These are phyloP conservation scores for Leishmania lainsoni DNA, from an alignment of 208 protist genomes.

Conservation along the genomic window DNA sequence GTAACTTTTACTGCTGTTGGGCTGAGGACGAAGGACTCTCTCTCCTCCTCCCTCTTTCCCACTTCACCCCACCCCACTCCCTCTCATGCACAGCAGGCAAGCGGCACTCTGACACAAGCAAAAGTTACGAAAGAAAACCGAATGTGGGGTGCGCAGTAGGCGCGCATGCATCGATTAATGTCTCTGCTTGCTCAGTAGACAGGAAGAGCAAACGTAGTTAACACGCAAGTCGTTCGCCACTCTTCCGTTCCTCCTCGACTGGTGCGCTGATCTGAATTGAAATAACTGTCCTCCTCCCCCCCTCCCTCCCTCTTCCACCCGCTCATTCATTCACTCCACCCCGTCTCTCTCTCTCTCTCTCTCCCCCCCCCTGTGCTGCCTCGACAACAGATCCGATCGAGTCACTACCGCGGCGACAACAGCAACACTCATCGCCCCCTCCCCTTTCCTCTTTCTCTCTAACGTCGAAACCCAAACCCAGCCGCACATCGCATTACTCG, in stretches of 20 bases:
- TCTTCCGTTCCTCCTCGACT: not conserved
- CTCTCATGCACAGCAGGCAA: not conserved
- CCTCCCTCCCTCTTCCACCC: not conserved
- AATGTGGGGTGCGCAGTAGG: not conserved
- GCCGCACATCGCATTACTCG: too few species aligned
- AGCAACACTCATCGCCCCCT: not conserved
- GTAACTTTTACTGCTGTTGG: constrained; percentile 3
- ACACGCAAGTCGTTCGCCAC: not conserved
- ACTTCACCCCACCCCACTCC: not conserved
- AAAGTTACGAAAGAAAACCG: not conserved
- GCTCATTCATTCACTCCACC: not conserved
- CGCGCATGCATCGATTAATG: not conserved
- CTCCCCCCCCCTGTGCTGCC: not conserved
- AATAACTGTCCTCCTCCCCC: not conserved
- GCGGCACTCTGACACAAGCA: not conserved
- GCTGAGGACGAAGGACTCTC: constrained; percentile 4
- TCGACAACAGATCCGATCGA: not conserved
- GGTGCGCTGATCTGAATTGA: not conserved
- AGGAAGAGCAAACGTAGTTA: not conserved
- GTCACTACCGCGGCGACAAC: too few species aligned
- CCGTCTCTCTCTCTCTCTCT: constrained; percentile 7
- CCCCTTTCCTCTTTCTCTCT: too few species aligned
- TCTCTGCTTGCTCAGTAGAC: too few species aligned
- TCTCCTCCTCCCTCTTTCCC: constrained; percentile 6
- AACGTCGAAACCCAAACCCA: too few species aligned